These are phyloP conservation scores for Solanum piurae DNA, from an alignment of 257 asterid genomes.

Conservation along the genomic window DNA sequence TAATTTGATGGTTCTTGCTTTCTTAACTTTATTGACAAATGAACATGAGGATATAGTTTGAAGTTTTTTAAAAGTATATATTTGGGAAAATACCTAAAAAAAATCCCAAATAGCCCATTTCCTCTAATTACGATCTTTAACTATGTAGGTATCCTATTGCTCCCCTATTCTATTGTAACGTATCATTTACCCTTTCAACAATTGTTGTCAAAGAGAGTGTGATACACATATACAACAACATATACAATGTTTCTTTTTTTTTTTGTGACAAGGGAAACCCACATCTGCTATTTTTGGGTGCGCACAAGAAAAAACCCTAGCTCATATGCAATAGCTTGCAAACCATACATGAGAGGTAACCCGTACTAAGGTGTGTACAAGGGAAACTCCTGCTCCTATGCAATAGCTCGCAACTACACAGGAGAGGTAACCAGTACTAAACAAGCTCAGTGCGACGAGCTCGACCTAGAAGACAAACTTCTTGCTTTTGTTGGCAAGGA, in stretches of 20 bases:
- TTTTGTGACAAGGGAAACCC: background rate
- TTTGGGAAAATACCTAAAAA: background rate
- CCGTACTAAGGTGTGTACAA: background rate
- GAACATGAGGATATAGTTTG: background rate
- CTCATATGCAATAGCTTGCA: background rate
- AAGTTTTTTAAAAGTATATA: background rate
- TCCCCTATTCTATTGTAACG: background rate
- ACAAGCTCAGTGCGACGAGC: background rate
- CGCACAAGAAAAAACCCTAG: accelerated
- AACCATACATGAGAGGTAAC: background rate
- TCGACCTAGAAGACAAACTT: no score
- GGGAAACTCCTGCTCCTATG: background rate
- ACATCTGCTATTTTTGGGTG: no score
- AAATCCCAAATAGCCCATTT: background rate
- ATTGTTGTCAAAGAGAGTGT: background rate
- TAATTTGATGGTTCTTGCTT: background rate
- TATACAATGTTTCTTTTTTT: no score
- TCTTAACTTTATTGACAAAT: background rate
- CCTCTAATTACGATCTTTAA: background rate
- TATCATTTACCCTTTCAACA: background rate
- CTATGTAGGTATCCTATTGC: background rate
- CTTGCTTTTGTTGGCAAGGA: background rate
- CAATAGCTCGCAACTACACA: background rate
- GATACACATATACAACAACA: background rate
- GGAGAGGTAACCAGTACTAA: background rate